Evolutionary conservation across 73 alveolate species (phyloP).

Genomic region (Durusdinium trenchii): DNA sequence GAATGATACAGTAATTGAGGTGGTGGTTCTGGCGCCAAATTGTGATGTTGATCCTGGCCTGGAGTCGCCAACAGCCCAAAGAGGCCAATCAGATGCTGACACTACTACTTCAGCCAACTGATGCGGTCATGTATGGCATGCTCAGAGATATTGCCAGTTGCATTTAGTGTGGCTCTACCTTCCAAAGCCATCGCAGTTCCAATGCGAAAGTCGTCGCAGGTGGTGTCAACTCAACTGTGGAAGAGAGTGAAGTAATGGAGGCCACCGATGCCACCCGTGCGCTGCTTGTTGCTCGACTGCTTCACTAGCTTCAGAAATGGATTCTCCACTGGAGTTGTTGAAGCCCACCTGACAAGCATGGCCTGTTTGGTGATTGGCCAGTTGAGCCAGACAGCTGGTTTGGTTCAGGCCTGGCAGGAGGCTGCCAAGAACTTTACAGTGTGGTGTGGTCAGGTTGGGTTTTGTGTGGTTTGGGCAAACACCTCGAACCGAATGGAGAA

Average conservation of each 20-base stretch:
- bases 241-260: constrained; percentile 65
- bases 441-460: constrained; percentile 84
- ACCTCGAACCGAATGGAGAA: not conserved
- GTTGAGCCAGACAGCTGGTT: no score
- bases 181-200: not conserved
- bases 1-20: not conserved
- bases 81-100: no score
- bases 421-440: constrained; percentile 61
- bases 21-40: constrained; percentile 75
- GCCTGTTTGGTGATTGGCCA: no score
- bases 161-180: not conserved
- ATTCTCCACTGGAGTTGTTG: not conserved
- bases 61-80: not conserved
- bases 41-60: constrained; percentile 87
- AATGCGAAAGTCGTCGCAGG: not conserved
- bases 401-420: constrained; percentile 64
- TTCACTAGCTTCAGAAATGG: not conserved
- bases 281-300: not conserved
- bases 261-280: not conserved
- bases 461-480: not conserved
- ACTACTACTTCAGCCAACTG: no score
- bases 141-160: no score
- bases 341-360: not conserved
- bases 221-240: not conserved
- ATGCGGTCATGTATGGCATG: no score